These are phyloP conservation scores for Apiospora malaysiana DNA, from an alignment of 2,329 filamentous ascomycete genomes.

Conservation along the genomic window DNA sequence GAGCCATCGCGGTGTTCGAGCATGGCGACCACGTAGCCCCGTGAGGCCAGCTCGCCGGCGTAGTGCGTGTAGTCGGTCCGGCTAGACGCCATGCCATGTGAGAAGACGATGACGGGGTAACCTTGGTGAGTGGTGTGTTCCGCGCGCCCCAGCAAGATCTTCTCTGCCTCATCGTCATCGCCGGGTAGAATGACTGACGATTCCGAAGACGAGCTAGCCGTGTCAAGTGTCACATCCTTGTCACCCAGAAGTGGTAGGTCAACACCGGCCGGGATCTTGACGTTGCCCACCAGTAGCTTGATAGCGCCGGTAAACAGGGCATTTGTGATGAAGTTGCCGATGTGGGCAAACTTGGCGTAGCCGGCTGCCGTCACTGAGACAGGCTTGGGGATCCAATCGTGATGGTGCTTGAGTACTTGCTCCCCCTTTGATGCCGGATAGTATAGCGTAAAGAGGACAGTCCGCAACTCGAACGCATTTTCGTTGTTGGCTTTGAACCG, in stretches of 20 bases:
- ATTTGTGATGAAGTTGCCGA: constrained; percentile 50
- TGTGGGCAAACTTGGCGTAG: constrained; percentile 51
- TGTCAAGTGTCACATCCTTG: constrained; percentile 12
- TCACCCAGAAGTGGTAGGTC: constrained; percentile 47
- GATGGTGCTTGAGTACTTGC: constrained; percentile 35
- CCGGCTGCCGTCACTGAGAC: constrained; percentile 51
- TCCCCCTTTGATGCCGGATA: constrained; percentile 46
- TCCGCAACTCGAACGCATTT: constrained; percentile 52
- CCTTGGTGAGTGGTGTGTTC: constrained; percentile 23
- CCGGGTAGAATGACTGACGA: neutral
- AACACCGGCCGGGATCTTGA: constrained; percentile 54
- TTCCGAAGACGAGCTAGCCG: neutral
- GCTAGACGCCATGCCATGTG: constrained; percentile 57
- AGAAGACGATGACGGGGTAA: constrained; percentile 56
- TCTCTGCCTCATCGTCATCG: constrained; percentile 30
- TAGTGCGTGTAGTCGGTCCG: constrained; percentile 59
- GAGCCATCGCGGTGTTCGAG: constrained; percentile 60
- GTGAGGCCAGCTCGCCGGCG: constrained; percentile 55
- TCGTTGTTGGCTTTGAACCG: constrained; percentile 42
- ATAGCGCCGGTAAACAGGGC: constrained; percentile 50
- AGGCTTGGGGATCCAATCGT: constrained; percentile 53
- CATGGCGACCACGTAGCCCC: constrained; percentile 55
- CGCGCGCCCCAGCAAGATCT: constrained; percentile 30
- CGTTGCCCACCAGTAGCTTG: constrained; percentile 47
- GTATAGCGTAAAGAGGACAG: constrained; percentile 56